Conservation (phyloP, 2,329 filamentous ascomycete species). For the Pestalotiopsis sp. region DNA sequence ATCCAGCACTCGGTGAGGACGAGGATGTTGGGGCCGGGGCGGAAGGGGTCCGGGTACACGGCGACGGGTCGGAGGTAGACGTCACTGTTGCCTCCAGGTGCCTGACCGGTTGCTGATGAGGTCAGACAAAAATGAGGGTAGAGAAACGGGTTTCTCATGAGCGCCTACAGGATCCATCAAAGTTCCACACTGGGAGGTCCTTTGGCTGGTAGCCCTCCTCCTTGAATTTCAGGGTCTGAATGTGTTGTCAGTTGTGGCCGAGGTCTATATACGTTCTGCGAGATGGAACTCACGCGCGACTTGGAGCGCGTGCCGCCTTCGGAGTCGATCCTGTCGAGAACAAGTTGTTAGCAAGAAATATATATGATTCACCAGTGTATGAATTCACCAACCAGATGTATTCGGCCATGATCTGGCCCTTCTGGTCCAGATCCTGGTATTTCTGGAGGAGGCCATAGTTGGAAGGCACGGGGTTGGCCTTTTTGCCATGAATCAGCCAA, state of each 20-base stretch:
- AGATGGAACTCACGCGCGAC: conserved; percentile 75
- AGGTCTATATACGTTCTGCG: not conserved
- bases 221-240: conserved; percentile 50
- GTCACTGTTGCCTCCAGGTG: conserved; percentile 89
- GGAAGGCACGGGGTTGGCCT: not conserved
- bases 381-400: conserved; percentile 69
- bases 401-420: conserved; percentile 86
- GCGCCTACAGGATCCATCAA: conserved; percentile 66
- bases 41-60: conserved; percentile 91
- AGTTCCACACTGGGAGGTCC: conserved; percentile 59
- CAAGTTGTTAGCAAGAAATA: no score
- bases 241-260: not conserved
- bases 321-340: conserved; percentile 64
- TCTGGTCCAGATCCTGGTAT: conserved; percentile 89
- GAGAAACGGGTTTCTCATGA: no score
- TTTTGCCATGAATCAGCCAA: no score
- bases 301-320: conserved; percentile 86
- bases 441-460: conserved; percentile 62
- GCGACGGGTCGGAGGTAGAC: conserved; percentile 93
- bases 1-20: conserved; percentile 96
- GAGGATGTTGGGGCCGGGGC: conserved; percentile 85
- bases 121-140: no score
- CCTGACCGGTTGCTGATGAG: conserved; percentile 71
- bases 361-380: no score
- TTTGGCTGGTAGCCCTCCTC: conserved; percentile 47